phyloP scores from a whole-genome alignment of 352 stramenopile genomes.

The Phytophthora hibernalis region DNA sequence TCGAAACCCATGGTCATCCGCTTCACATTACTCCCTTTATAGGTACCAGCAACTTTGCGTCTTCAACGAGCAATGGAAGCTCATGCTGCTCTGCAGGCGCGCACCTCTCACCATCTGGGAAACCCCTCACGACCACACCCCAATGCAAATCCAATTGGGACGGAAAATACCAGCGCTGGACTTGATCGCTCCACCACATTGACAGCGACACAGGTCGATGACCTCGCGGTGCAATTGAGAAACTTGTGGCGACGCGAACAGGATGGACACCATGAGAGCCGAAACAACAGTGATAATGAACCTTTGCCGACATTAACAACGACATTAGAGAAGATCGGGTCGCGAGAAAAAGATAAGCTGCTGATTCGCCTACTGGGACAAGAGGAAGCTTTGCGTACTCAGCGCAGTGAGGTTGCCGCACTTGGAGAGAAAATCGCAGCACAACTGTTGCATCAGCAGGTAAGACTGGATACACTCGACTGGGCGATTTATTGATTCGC shows the following conservation, averaged over 20 bases:
- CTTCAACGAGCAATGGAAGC: conserved; percentile 44
- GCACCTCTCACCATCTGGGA: conserved; percentile 2
- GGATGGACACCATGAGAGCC: conserved; percentile 4
- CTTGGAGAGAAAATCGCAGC: conserved; percentile 74
- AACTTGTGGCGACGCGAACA: conserved; percentile 30
- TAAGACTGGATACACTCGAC: conserved; percentile 4
- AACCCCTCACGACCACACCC: background rate
- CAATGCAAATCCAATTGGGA: background rate
- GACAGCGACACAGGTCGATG: conserved; percentile 21
- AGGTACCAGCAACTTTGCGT: conserved; percentile 36
- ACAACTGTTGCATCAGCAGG: conserved; percentile 76
- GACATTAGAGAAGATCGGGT: conserved; percentile 59
- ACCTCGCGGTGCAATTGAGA: conserved; percentile 39
- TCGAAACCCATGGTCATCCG: background rate
- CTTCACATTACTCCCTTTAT: background rate
- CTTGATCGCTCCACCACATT: background rate
- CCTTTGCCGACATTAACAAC: conserved; percentile 14
- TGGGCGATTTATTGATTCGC: background rate
- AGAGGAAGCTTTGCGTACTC: conserved; percentile 37
- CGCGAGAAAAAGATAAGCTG: conserved; percentile 62
- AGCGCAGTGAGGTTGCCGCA: conserved; percentile 56
- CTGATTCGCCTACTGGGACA: conserved; percentile 61
- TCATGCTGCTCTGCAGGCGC: conserved; percentile 30
- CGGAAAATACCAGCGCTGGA: background rate
- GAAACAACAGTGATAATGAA: background rate